Base-by-base conservation (phyloP, 306 rosid genomes). In the Prunus mongolica region DNA sequence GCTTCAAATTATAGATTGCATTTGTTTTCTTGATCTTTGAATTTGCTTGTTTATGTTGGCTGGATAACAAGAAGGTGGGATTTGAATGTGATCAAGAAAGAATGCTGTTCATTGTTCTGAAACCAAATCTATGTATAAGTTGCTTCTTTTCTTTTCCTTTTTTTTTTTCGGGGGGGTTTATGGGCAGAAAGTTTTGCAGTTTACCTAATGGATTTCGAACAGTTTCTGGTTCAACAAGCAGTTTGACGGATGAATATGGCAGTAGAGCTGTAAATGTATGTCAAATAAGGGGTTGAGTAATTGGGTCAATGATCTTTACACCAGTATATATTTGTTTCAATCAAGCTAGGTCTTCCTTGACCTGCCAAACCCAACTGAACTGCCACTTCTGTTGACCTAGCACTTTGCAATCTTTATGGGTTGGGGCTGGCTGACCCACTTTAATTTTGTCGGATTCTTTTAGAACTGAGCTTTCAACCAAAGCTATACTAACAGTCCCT, bases 361-460 rank as follows among this genome's bases (percentile, higher is more conserved):
- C 54, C 32, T 50, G 55, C 49, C 77, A 62, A 38, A 63, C 72
- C 74, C 67, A 34, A 54, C 67, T 55, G 27, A 69, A 77, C 38
- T 78, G 63, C 27, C 57, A 24, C 25, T 64, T 55, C 78, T 75
- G 84, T 86, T 84, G 73, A 74, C 78, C 87, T 82, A 52, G 27
- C 67, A 6, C 18, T 12, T 58, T 24, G 12, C 65, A 27, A 65
- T 4, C 15, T 77, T 41, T 71, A 9, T 71, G 61, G 67, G 18
- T 32, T 54, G 28, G 61, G 46, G 69, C 63, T 71, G 46, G 72
- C 63, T 71, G 73, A 58, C 82, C 86, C 30, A 73, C 84, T 45
- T 44, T 25, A 27, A 65, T 54, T 14, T 54, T 27, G 54, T 72
- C 52, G 16, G 28, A 25, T 24, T 50, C 16, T 38, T 71, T 28